Evolutionary conservation across 2,329 filamentous ascomycete species (phyloP).

Genomic region (Colletotrichum sublineola): DNA sequence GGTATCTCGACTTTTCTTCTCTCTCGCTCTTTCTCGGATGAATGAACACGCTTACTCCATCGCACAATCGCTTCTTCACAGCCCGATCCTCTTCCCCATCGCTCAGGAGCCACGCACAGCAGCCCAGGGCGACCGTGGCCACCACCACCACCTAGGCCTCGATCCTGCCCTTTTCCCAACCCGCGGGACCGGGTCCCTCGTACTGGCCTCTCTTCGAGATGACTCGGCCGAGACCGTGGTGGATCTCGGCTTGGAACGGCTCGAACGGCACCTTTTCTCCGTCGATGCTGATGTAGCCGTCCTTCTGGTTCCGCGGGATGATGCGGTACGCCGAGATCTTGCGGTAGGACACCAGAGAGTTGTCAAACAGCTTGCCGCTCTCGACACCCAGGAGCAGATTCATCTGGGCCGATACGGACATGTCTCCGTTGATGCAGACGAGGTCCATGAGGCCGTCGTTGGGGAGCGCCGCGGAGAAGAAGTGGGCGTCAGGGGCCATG

Average conservation of each 20-base stretch:
- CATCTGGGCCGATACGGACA: constrained; percentile 75
- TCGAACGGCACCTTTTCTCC: constrained; percentile 90
- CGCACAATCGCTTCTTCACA: neutral
- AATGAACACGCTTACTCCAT: constrained; percentile 17
- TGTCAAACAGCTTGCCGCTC: constrained; percentile 82
- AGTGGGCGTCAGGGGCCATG: constrained; percentile 88
- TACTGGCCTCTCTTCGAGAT: constrained; percentile 82
- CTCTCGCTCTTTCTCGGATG: neutral
- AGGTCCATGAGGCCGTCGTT: constrained; percentile 90
- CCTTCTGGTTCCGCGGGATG: constrained; percentile 76
- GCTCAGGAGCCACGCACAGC: neutral
- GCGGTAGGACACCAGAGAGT: constrained; percentile 80
- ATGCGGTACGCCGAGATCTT: constrained; percentile 93
- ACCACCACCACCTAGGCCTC: constrained; percentile 45
- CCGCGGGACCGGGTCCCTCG: constrained; percentile 70
- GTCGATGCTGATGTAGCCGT: constrained; percentile 94
- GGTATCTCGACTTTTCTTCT: constrained; percentile 39
- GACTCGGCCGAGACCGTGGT: constrained; percentile 85
- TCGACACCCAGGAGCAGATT: constrained; percentile 80
- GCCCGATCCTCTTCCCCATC: neutral
- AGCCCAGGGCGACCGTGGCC: constrained; percentile 5
- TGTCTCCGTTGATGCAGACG: constrained; percentile 82
- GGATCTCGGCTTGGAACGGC: constrained; percentile 92
- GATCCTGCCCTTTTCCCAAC: constrained; percentile 61
- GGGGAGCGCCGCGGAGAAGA: constrained; percentile 87